Evolutionary conservation across 2,329 filamentous ascomycete species (phyloP), one percentile per base, ranked within the genome.

Genomic region (Dactylella cylindrospora): DNA sequence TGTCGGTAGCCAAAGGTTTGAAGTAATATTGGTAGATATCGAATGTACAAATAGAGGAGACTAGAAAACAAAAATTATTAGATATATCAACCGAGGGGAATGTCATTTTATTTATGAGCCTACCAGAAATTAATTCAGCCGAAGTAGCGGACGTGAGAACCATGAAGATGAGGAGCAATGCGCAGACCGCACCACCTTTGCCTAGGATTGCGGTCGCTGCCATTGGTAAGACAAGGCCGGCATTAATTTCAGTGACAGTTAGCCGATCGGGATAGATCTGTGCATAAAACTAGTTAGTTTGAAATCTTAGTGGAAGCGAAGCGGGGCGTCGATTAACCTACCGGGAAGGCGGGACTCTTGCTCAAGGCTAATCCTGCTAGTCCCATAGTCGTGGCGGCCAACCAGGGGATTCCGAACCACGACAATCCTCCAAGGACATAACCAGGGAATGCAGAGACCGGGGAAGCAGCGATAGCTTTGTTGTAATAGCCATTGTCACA

Each of bases 371-470:
- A 77, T 1, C 86, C 88, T 0, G 86, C 80, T 5, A 95, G 79
- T 17, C 90, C 90, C 83, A 95, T 87, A 1, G 90, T 95, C 0
- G 88, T 95, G 0, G 90, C 88, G 1, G 84, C 86, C 5, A 95
- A 78, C 86, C 88, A 95, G 0, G 90, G 90, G 47, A 95, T 93
- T 0, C 90, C 90, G 67, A 95, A 95, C 90, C 90, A 95, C 39
- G 82, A 84, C 0, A 95, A 78, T n/a, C 90, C 90, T 3, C 90
- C 90, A 64, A 91, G 80, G 47, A 95, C 84, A 70, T 95, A 95
- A 10, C 90, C 90, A 0, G 90, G 90, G 2, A 95, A 80, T 0
- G 90, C 90, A 60, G 91, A 84, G 0, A 93, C 85, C 0, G 89
- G 89, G 13, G 83, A 85, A 0, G 90, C 89, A 5, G 90, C 88